These are phyloP conservation scores for Taphrina wiesneri DNA, from an alignment of 1,139 yeast genomes.

Conservation along the genomic window DNA sequence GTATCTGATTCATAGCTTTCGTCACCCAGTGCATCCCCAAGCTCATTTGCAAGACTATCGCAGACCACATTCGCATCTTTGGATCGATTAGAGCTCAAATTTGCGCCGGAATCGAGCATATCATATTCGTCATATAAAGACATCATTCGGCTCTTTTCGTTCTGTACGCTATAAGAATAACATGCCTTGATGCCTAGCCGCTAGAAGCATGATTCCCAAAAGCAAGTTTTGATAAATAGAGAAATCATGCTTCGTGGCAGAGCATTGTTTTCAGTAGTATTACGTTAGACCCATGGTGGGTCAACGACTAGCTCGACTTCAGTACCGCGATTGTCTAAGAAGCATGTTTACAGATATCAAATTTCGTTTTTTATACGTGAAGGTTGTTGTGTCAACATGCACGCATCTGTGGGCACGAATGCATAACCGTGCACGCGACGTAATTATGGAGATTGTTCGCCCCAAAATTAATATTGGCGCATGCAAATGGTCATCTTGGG, in stretches of 20 bases:
- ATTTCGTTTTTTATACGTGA: no score
- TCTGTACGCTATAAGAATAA: background rate
- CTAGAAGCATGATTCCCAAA: no score
- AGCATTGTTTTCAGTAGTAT: no score
- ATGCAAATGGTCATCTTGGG: slow-evolving; percentile 8
- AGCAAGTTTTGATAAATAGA: no score
- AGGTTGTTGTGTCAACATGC: background rate
- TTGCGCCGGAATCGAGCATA: background rate
- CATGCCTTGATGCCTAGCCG: no score
- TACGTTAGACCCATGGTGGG: no score
- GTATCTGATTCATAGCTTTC: slow-evolving; percentile 8
- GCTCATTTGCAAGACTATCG: slow-evolving; percentile 6
- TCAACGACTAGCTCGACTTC: no score
- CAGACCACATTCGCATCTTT: background rate
- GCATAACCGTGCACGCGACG: slow-evolving; percentile 13
- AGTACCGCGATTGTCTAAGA: no score
- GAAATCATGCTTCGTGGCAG: no score
- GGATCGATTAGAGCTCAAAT: background rate
- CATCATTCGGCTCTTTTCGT: background rate
- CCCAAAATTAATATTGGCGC: slow-evolving; percentile 12
- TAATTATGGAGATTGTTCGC: slow-evolving; percentile 9
- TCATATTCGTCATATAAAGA: slow-evolving; percentile 2
- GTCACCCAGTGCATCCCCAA: background rate
- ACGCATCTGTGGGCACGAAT: no score
- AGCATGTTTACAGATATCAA: no score